These are phyloP conservation scores for Penicillium sp. DNA, from an alignment of 2,329 filamentous ascomycete genomes.

Conservation along the genomic window DNA sequence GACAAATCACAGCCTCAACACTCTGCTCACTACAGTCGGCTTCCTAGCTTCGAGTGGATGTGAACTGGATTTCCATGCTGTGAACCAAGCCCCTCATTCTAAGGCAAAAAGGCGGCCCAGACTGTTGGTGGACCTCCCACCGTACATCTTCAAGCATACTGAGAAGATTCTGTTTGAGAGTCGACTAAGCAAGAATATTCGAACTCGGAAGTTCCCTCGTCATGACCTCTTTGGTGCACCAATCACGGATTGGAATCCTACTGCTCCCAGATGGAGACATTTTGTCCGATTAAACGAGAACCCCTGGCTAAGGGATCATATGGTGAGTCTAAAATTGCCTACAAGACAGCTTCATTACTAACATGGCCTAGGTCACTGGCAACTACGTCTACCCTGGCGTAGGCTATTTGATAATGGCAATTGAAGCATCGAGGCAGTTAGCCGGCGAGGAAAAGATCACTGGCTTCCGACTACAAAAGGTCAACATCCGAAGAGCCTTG, in stretches of 20 bases:
- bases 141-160: slow-evolving; percentile 29
- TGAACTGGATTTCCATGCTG: slow-evolving; percentile 20
- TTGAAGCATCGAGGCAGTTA: slow-evolving; percentile 28
- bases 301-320: slow-evolving; percentile 31
- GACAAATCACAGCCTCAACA: slow-evolving; percentile 15
- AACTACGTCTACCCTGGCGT: slow-evolving; percentile 27
- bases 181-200: slow-evolving; percentile 26
- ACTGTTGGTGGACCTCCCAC: slow-evolving; percentile 25
- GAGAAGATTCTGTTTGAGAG: slow-evolving; percentile 23
- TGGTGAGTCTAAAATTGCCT: slow-evolving; percentile 12
- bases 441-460: slow-evolving; percentile 6
- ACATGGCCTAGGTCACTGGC: slow-evolving; percentile 13
- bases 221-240: slow-evolving; percentile 32
- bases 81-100: slow-evolving; percentile 17
- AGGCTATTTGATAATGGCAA: slow-evolving; percentile 29
- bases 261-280: slow-evolving; percentile 28
- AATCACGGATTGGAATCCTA: slow-evolving; percentile 27
- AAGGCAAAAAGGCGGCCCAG: slow-evolving; percentile 1
- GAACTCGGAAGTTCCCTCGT: slow-evolving; percentile 23
- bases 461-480: slow-evolving; percentile 19
- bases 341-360: background rate
- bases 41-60: slow-evolving; percentile 18
- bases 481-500: slow-evolving; percentile 29
- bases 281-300: slow-evolving; percentile 28
- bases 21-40: slow-evolving; percentile 20